A percentile compares a stretch with the other conserved stretches of the same genome.
Conservation (phyloP, 257 asterid genomes). For the Solanum pennellii region DNA sequence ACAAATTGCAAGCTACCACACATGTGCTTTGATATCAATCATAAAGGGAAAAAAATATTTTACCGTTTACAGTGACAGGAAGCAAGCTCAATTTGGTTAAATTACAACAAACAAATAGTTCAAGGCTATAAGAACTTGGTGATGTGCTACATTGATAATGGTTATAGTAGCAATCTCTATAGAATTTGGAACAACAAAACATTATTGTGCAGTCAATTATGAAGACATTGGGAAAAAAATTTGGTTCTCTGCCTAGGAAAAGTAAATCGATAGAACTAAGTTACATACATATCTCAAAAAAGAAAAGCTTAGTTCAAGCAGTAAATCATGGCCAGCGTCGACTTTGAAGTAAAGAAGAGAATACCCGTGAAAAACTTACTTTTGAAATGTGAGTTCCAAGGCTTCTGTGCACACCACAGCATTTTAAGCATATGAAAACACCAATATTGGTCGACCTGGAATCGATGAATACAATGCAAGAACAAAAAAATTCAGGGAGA, state of each 20-base stretch:
- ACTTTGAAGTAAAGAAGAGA: background rate
- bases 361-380: slow-evolving; percentile 25
- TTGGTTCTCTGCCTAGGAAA: background rate
- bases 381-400: slow-evolving; percentile 90
- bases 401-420: slow-evolving; percentile 96
- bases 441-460: slow-evolving; percentile 92
- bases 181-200: background rate
- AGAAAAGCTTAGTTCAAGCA: background rate
- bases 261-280: background rate
- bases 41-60: background rate
- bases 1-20: background rate
- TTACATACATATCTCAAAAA: background rate
- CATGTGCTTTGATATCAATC: background rate
- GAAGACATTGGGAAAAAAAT: background rate
- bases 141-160: background rate
- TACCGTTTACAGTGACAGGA: background rate
- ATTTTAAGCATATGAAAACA: slow-evolving; percentile 91
- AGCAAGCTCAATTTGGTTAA: background rate
- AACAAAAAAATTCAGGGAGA: background rate
- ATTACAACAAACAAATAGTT: background rate
- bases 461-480: background rate
- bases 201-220: background rate
- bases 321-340: background rate
- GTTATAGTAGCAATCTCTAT: background rate
- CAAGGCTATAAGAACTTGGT: background rate